phyloP scores from a whole-genome alignment of 2,329 filamentous ascomycete genomes.

The Mollisiaceae sp. region DNA sequence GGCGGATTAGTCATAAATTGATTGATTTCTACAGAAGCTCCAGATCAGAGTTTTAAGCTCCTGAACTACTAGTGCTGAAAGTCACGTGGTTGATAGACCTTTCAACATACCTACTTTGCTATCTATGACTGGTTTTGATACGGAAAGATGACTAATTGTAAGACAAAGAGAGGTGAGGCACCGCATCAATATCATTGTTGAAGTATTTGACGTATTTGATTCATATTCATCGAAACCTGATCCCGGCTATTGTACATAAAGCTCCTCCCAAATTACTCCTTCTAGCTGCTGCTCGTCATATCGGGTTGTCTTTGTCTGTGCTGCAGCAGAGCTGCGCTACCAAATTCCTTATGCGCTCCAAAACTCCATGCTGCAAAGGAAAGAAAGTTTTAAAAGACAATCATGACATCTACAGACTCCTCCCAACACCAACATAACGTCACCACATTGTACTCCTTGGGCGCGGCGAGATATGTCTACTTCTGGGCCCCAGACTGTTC shows the following conservation, averaged over 20 bases:
- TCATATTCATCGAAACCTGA: neutral
- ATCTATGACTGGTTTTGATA: too few species aligned
- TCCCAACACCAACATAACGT: neutral
- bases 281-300: neutral
- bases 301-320: neutral
- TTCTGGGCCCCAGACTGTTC: neutral
- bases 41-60: too few species aligned
- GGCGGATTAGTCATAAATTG: too few species aligned
- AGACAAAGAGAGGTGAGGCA: neutral
- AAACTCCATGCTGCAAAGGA: constrained; percentile 19
- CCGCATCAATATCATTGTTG: neutral
- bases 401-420: constrained; percentile 7
- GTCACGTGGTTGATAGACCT: too few species aligned
- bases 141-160: too few species aligned
- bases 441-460: constrained; percentile 18
- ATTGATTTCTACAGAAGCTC: too few species aligned
- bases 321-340: neutral
- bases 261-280: constrained; percentile 1
- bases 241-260: constrained; percentile 1
- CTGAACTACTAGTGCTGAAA: too few species aligned
- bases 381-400: constrained; percentile 5
- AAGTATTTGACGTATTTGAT: neutral
- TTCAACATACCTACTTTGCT: too few species aligned
- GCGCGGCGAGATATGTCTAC: constrained; percentile 9
- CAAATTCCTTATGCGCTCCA: neutral